Conservation (phyloP, 331 rosid genomes). For the Quercus tomentella region DNA sequence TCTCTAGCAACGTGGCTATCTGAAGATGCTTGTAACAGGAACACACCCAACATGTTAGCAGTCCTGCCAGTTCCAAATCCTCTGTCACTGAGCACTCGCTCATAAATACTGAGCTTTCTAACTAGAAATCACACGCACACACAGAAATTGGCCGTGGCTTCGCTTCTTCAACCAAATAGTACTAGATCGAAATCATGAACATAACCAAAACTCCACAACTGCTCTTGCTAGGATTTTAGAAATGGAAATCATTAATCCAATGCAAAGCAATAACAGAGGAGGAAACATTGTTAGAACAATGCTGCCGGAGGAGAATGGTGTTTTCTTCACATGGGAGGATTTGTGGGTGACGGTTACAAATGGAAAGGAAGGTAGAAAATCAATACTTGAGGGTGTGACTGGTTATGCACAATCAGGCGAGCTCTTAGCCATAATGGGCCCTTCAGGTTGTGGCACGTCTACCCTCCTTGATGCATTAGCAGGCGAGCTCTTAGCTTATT, state of each 20-base stretch:
- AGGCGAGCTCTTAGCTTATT: conserved; percentile 21
- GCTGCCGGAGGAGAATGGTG: conserved; percentile 19
- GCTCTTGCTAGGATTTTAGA: too few species aligned
- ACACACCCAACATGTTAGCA: too few species aligned
- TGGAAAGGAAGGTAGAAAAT: conserved; percentile 25
- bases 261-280: background rate
- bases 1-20: too few species aligned
- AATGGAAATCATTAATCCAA: conserved; percentile 3
- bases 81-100: too few species aligned
- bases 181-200: background rate
- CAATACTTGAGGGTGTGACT: conserved; percentile 48
- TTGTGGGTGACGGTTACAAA: conserved; percentile 40
- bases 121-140: too few species aligned
- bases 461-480: conserved; percentile 78
- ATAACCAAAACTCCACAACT: background rate
- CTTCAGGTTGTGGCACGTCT: conserved; percentile 81
- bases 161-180: background rate
- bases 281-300: too few species aligned
- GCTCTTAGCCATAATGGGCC: conserved; percentile 79
- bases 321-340: conserved; percentile 63
- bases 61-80: too few species aligned
- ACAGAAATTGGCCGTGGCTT: background rate
- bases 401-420: conserved; percentile 69
- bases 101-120: too few species aligned
- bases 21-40: too few species aligned